Evolutionary conservation across 805 yeast species (phyloP), one percentile per base, ranked within the genome.

Genomic region (Grigorovia humatica): DNA sequence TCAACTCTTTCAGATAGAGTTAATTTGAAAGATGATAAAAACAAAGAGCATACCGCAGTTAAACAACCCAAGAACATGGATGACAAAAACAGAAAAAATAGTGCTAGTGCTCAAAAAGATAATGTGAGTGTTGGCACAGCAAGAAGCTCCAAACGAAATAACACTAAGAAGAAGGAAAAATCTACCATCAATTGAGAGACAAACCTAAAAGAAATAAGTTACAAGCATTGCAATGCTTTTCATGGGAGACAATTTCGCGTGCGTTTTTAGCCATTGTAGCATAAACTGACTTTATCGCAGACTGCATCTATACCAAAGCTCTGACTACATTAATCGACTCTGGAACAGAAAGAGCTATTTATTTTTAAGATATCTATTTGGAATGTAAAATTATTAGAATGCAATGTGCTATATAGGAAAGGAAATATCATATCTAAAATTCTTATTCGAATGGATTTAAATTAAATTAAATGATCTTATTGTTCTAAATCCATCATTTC

Each of bases 401-500:
- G 38, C 38, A 38, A 38, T 38, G 42, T 15, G 17, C 42, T 38
- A 38, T 15, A 38, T 38, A 38, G 4, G n/a, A 38, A 13, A 12
- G n/a, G 4, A 38, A 15, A 13, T 38, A 38, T 15, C 15, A 7
- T 12, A 38, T 38, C 8, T 12, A 15, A 7, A 15, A 38, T 38
- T 15, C 4, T 38, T 35, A 35, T 35, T 12, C 4, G 15, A 38
- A 15, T 15, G 9, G 17, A 13, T 38, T 38, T 7, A 38, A 38
- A 3, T 15, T 38, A 3, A 38, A 38, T 38, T 15, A 12, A 38
- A 7, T 20, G 7, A 18, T n/a, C 8, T 6, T 9, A 13, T 46
- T 23, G 52, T 48, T 55, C 55, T 29, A 55, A 32, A 32, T 55
- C 57, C 57, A 55, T 55, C 52, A 51, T 46, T 30, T 49, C 55